Base-by-base conservation (phyloP, 2,329 filamentous ascomycete genomes). In the Microsporum audouinii region DNA sequence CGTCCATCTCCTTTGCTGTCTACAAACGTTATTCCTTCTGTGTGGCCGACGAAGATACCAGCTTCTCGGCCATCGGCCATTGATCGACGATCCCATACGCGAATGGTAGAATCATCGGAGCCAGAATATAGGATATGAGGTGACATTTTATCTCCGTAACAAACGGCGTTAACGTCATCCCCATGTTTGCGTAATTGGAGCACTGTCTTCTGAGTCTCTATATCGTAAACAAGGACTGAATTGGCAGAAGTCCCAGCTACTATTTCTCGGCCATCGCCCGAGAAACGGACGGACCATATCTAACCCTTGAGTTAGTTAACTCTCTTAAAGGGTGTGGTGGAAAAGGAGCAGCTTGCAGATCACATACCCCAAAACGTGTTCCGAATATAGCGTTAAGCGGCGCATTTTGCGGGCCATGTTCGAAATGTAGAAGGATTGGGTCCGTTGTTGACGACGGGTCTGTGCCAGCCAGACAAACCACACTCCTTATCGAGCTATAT, bases 61-160 rank as follows among this genome's bases (percentile, higher is more conserved):
- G 84, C 84, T 69, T 83, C 82, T 56, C 84, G 78, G 36, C 82
- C 81, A 64, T 84, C 76, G 29, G 79, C 82, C 77, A 87, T 81
- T 39, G 80, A 83, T 57, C 94, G 83, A 56, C 92, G 84, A 70
- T 99, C 94, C 94, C 94, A 99, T 1, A 99, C 90, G 70, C 96
- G 95, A 68, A 97, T 83, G 0, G 90, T 95, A 1, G 88, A 87
- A 70, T 99, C 94, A 70, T 99, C 94, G 0, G 91, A 96, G 23
- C 94, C 94, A 0, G 91, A 96, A 75, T 96, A 97, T 2, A 99
- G 80, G 63, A 97, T 92, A 71, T 99, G 91, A 0, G 94, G 92
- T 0, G 89, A 95, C 34, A 83, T 82, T 63, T 85, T 86, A 73
- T 97, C 91, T 0, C 91, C 94, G 69, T 95, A 97, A 73, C 91